These are phyloP conservation scores for Nitzschia palea DNA, from an alignment of 108 stramenopile species.

Conservation along the genomic window DNA sequence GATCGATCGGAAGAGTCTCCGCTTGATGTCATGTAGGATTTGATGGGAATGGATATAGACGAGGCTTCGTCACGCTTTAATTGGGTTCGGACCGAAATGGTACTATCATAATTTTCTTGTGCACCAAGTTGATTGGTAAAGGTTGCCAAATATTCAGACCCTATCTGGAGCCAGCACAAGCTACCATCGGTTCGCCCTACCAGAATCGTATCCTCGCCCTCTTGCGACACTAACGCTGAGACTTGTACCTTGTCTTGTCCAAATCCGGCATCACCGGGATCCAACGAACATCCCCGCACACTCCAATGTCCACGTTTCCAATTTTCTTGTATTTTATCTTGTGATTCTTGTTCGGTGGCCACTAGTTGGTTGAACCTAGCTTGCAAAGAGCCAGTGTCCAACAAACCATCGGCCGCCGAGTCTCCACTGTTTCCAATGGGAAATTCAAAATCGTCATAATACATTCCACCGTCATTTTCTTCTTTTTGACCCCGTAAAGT, in stretches of 20 bases:
- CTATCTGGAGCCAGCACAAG: slow-evolving; percentile 49
- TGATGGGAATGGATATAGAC: neutral
- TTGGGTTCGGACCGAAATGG: slow-evolving; percentile 2
- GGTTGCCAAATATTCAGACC: neutral
- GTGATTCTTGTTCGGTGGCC: neutral
- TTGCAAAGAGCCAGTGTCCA: neutral
- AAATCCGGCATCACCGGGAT: slow-evolving; percentile 4
- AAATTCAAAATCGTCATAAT: slow-evolving; percentile 22
- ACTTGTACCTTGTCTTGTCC: neutral
- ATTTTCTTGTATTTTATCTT: slow-evolving; percentile 25
- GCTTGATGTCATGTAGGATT: neutral
- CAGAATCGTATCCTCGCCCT: neutral
- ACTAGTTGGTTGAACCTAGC: slow-evolving; percentile 5
- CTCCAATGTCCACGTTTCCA: slow-evolving; percentile 38
- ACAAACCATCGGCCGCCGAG: neutral
- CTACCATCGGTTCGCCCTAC: slow-evolving; percentile 69
- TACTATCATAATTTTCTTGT: neutral
- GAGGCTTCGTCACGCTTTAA: neutral
- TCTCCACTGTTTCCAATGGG: neutral
- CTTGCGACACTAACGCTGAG: neutral
- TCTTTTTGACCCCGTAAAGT: too few relatives aligned
- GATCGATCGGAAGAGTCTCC: neutral
- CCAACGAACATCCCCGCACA: slow-evolving; percentile 42
- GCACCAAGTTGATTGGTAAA: slow-evolving; percentile 17
- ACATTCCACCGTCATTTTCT: neutral